phyloP scores from a whole-genome alignment of 805 yeast species.

The Ascoidea rubescens region DNA sequence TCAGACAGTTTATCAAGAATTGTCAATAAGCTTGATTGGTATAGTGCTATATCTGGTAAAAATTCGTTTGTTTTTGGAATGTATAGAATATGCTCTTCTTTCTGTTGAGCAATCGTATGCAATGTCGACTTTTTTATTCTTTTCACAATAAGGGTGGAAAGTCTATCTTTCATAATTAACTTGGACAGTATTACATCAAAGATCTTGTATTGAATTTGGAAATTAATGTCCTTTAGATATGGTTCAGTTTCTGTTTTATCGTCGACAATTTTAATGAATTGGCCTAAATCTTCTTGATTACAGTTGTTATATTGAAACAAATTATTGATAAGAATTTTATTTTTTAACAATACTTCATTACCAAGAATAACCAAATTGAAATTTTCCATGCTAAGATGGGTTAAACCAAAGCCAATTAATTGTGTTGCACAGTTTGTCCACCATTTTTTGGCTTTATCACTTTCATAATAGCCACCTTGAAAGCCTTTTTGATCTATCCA shows the following conservation, averaged over 20 bases:
- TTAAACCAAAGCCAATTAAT: constrained; percentile 21
- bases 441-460: constrained; percentile 20
- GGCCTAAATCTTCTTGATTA: neutral
- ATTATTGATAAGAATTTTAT: neutral
- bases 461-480: constrained; percentile 18
- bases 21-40: too few species aligned
- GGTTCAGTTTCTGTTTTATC: too few species aligned
- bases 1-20: too few species aligned
- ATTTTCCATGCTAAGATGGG: constrained; percentile 18
- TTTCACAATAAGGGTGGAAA: too few species aligned
- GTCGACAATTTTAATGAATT: too few species aligned
- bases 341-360: constrained; percentile 5
- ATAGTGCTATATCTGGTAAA: too few species aligned
- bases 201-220: constrained; percentile 26
- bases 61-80: too few species aligned
- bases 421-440: constrained; percentile 28
- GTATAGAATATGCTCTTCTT: too few species aligned
- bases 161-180: constrained; percentile 19
- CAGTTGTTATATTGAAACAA: neutral
- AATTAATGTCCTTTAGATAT: constrained; percentile 28
- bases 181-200: constrained; percentile 19
- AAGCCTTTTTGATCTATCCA: constrained; percentile 13
- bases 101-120: too few species aligned
- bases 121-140: too few species aligned
- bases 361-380: constrained; percentile 23